A percentile compares a stretch with the other conserved stretches of the same genome.
These are phyloP conservation scores for Rhodotorula sp. DNA, from an alignment of 1,284 basidiomycete genomes.

Conservation along the genomic window DNA sequence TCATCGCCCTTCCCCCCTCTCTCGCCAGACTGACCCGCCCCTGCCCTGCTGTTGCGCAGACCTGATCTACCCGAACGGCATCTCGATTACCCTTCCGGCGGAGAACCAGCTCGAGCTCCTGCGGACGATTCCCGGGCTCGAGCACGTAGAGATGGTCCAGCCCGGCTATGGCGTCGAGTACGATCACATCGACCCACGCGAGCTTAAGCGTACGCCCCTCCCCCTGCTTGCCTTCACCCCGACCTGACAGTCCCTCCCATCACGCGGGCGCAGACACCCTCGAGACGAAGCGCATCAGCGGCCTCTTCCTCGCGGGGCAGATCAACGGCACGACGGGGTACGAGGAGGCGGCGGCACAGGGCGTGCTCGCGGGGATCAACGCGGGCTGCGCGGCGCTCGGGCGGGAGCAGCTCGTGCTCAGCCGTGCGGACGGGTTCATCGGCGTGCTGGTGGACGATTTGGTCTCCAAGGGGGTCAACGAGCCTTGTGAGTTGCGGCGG, in stretches of 20 bases:
- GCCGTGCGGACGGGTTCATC: slow-evolving; percentile 76
- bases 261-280: slow-evolving; percentile 64
- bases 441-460: slow-evolving; percentile 91
- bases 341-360: slow-evolving; percentile 88
- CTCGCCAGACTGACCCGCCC: too few species aligned
- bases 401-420: slow-evolving; percentile 64
- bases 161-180: slow-evolving; percentile 93
- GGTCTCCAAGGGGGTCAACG: slow-evolving; percentile 80
- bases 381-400: slow-evolving; percentile 70
- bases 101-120: slow-evolving; percentile 78
- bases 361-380: slow-evolving; percentile 79
- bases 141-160: slow-evolving; percentile 74
- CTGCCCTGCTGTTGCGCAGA: slow-evolving; percentile 54
- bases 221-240: background rate
- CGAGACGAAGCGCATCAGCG: slow-evolving; percentile 79
- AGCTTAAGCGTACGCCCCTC: slow-evolving; percentile 61
- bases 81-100: slow-evolving; percentile 81
- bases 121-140: slow-evolving; percentile 77
- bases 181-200: slow-evolving; percentile 84
- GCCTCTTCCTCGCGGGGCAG: slow-evolving; percentile 82
- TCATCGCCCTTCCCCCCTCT: background rate
- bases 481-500: slow-evolving; percentile 62
- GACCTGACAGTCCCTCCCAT: background rate
- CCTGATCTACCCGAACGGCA: slow-evolving; percentile 83
- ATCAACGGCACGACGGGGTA: slow-evolving; percentile 89